Conservation (phyloP, 352 stramenopile genomes). For the Pythium rhizo-oryzae region DNA sequence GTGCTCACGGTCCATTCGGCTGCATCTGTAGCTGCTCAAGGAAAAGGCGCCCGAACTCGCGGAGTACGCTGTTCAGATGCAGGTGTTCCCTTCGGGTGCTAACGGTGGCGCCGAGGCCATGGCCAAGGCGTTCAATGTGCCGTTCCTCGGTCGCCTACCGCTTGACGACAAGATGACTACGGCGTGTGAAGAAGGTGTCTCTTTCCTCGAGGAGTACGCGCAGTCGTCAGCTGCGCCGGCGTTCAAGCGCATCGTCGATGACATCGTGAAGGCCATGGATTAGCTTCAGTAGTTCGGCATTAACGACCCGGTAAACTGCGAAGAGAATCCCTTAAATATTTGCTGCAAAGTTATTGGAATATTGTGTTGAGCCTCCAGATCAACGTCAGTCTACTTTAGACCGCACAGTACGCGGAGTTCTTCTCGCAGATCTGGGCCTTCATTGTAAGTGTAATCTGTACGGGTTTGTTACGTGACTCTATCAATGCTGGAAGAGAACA, state of each 20-base stretch:
- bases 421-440: not conserved
- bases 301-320: too few relatives aligned
- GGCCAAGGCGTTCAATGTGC: conserved; percentile 95
- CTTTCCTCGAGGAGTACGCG: conserved; percentile 92
- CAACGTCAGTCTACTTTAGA: conserved; percentile 1
- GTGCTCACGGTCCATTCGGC: too few relatives aligned
- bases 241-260: conserved; percentile 77
- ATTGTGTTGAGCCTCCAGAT: not conserved
- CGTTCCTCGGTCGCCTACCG: conserved; percentile 96
- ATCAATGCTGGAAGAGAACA: conserved; percentile 63
- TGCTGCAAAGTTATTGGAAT: conserved; percentile 17
- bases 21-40: conserved; percentile 57
- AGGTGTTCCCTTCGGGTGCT: conserved; percentile 89
- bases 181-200: conserved; percentile 95
- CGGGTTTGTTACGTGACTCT: conserved; percentile 1
- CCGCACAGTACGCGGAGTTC: not conserved
- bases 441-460: not conserved
- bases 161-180: conserved; percentile 97
- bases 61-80: conserved; percentile 72
- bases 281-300: conserved; percentile 20
- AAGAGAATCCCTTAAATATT: conserved; percentile 27
- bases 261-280: conserved; percentile 60
- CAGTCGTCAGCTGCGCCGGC: conserved; percentile 66
- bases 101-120: conserved; percentile 92
- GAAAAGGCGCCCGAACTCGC: conserved; percentile 88